Base-by-base conservation (phyloP, 2,329 filamentous ascomycete genomes). In the Monilinia polystroma region DNA sequence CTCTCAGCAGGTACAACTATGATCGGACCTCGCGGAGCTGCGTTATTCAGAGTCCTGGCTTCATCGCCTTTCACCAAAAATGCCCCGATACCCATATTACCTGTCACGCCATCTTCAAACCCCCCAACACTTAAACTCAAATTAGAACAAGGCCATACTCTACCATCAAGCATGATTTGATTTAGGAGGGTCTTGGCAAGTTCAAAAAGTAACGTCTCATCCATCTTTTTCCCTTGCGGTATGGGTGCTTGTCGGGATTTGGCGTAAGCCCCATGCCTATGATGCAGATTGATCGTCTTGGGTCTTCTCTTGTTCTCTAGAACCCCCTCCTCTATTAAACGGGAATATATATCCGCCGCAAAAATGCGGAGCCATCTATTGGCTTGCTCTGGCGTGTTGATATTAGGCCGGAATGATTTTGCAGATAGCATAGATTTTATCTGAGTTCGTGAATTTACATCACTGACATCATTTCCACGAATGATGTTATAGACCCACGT, bases 391-490 rank as follows among this genome's bases (percentile, higher is more conserved):
- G 86, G 80, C 2, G 83, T 89, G 72, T 87, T 90, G 75, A 98
- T 94, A 66, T 84, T 87, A 0, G 95, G 95, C 35, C 91, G 85
- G 75, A 99, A 99, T 0, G 93, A 96, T 76, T 99, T 99, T 26
- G 95, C 93, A 1, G 93, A 97, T 18, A 98, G 82, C 93, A 99
- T 98, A 20, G 91, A 95, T 77, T 98, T 97, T 80, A 97, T 97
- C 74, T 95, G 91, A 1, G 93, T 97, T 63, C 94, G 84, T 38
- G 92, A 86, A 74, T 92, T 97, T 71, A 99, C 92, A 77, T 97
- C 93, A 73, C 90, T 95, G 60, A 82, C 81, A 77, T 99, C 95
- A 68, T 93, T 87, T 1, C 95, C 95, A 14, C 95, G 87, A 64
- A 98, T 89, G 14, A 89, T 90, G 65, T 90, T 87, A 78, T 96